Evolutionary conservation across 164 flowering plant genomes (phyloP), one percentile per base, ranked within the genome.

Genomic region (Chimonanthus salicifolius): DNA sequence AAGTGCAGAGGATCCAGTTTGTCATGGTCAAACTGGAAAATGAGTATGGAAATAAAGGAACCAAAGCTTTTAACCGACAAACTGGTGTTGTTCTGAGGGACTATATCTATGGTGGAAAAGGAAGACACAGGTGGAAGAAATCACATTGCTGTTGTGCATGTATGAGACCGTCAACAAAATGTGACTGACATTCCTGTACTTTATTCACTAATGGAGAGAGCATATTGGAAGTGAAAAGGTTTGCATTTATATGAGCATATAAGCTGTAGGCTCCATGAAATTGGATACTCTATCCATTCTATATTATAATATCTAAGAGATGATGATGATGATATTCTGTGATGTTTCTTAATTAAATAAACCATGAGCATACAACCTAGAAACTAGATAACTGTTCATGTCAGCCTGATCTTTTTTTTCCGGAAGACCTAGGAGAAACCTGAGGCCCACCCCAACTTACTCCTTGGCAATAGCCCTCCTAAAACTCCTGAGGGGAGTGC

Each of bases 1-100:
- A 92, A 79, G 78, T 92, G 79, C 94, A 92, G 79, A 90, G 82
- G 69, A 86, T 96, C 49, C 87, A 90, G 77, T 88, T 82, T 71
- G 72, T 83, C 49, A 47, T 93, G 75, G 74, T 88, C 64, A 87
- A 87, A 69, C 82, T 88, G 66, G 91, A 86, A 62, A 91, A 84
- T 45, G 91, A 90, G 58, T 82, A 81, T 75, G 83, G 83, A 67
- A 82, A 69, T 74, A 85, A 78, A 73, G 82, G 79, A 67, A 86
- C 74, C 9, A 71, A 45, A 73, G 77, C 74, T 58, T 64, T 83
- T 18, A 81, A 76, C 43, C 81, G 83, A 50, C 84, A 71, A 69
- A 77, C 87, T 2, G 82, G 83, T 48, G 77, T 87, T 50, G 72
- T 85, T 9, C 77, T 93, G 80, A 83, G 86, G 76, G 90, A 91